Conservation (phyloP, 2,329 filamentous ascomycete genomes). For the Exophiala oligosperma region DNA sequence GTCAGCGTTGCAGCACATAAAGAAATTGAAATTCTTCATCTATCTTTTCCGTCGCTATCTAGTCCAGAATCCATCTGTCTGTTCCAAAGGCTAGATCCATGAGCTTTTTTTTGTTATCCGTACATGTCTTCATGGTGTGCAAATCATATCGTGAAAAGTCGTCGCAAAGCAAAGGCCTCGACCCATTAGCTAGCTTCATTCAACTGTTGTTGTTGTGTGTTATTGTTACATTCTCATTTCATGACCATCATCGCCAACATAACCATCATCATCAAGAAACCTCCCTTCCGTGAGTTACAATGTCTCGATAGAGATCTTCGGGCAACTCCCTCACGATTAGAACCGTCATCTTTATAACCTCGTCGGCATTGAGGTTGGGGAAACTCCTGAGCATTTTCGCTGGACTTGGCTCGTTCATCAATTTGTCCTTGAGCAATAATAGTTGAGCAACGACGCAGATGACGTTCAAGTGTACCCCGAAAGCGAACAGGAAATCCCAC, state of each 20-base stretch:
- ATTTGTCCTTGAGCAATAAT: constrained; percentile 79
- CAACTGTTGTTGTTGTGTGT: too few relatives aligned
- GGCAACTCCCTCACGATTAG: constrained; percentile 88
- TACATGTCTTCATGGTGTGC: too few relatives aligned
- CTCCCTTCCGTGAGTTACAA: constrained; percentile 74
- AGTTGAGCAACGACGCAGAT: constrained; percentile 95
- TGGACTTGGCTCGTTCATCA: constrained; percentile 82
- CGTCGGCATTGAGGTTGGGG: constrained; percentile 77
- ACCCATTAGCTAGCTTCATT: too few relatives aligned
- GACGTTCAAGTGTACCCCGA: constrained; percentile 91
- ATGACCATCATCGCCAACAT: not conserved
- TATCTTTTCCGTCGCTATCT: too few relatives aligned
- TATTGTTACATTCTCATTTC: too few relatives aligned
- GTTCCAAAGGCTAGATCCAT: too few relatives aligned
- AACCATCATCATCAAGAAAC: constrained; percentile 8
- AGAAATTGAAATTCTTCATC: too few relatives aligned
- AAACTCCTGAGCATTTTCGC: constrained; percentile 90
- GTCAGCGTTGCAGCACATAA: too few relatives aligned
- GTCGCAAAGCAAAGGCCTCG: too few relatives aligned
- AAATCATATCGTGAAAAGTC: too few relatives aligned
- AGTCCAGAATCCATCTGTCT: too few relatives aligned
- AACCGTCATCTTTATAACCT: constrained; percentile 81
- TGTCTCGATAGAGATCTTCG: constrained; percentile 84
- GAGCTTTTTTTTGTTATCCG: too few relatives aligned
- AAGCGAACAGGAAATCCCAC: constrained; percentile 97